Conservation (phyloP, 2,329 filamentous ascomycete genomes). For the Xylariaceae sp. region DNA sequence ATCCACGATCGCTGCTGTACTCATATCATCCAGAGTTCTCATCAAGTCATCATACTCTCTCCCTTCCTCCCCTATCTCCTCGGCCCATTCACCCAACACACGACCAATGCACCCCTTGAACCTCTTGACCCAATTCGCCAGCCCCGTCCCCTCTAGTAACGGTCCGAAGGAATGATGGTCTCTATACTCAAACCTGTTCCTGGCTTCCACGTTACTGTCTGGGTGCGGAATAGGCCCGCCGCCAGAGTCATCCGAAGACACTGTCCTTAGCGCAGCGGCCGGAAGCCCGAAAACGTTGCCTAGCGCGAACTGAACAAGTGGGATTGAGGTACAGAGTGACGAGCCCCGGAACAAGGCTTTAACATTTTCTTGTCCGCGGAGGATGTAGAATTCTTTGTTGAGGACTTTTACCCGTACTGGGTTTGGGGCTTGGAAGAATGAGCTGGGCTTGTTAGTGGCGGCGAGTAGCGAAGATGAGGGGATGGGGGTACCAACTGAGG, state of each 20-base stretch:
- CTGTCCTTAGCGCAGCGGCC: slow-evolving; percentile 23
- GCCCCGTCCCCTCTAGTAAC: slow-evolving; percentile 25
- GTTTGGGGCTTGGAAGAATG: slow-evolving; percentile 24
- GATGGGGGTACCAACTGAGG: slow-evolving; percentile 12
- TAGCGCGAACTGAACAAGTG: slow-evolving; percentile 30
- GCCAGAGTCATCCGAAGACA: slow-evolving; percentile 29
- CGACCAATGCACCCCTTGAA: slow-evolving; percentile 12
- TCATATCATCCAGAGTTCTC: slow-evolving; percentile 21
- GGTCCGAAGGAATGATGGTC: slow-evolving; percentile 18
- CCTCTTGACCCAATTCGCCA: background rate
- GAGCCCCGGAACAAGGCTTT: slow-evolving; percentile 27
- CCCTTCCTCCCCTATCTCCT: slow-evolving; percentile 16
- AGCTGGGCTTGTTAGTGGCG: slow-evolving; percentile 7
- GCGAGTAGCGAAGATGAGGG: too few relatives aligned
- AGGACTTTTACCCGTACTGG: slow-evolving; percentile 25
- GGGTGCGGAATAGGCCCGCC: slow-evolving; percentile 19
- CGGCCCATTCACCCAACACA: slow-evolving; percentile 15
- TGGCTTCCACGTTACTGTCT: slow-evolving; percentile 18
- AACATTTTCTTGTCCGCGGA: slow-evolving; percentile 23
- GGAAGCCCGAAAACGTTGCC: slow-evolving; percentile 29
- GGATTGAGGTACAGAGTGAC: slow-evolving; percentile 24
- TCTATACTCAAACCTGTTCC: slow-evolving; percentile 23
- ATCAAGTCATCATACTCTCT: slow-evolving; percentile 22
- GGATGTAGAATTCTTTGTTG: slow-evolving; percentile 23
- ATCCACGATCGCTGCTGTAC: slow-evolving; percentile 21